Base-by-base conservation (phyloP, 2,329 filamentous ascomycete genomes). In the Eurotiales sp. region DNA sequence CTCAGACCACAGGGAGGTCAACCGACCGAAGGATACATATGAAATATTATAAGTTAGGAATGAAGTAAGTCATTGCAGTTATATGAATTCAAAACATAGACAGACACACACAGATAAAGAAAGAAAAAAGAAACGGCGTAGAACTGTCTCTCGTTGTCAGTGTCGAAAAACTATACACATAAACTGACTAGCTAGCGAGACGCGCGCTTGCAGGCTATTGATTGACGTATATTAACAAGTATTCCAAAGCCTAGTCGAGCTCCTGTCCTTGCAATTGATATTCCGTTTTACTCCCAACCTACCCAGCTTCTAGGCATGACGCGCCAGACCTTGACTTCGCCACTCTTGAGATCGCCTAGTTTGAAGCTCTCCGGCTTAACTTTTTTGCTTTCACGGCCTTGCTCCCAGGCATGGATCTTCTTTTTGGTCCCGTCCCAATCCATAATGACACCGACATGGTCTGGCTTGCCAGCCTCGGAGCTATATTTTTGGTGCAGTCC, bases 361-460 rank as follows among this genome's bases (percentile, higher is more conserved):
- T 91, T 88, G 74, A 92, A 97, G 72, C 90, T 95, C 77, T 97
- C 92, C 55, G 89, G 76, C 75, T 95, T 93, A 50, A 95, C 86
- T 77, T 96, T 97, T 70, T 87, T 92, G 68, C 84, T 91, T 75
- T 97, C 92, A 12, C 92, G 78, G 0, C 92, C 92, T 67, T 99
- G 93, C 70, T 97, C 93, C 88, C 90, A 97, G 1, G 86, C 91
- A 23, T 91, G 77, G 22, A 99, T 86, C 78, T 97, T 96, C 80
- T 96, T 96, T 81, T 96, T 96, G 36, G 90, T 95, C 3, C 93
- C 93, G 68, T 99, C 93, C 93, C 93, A 99, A 68, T 99, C 93
- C 8, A 90, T 82, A 3, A 99, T 92, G 2, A 99, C 76, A 2
- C 82, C 93, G 0, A 97, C 92, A 63, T 99, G 93, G 57, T 92